These are phyloP conservation scores for Leccinum boreale DNA, from an alignment of 768 basidiomycete species.

Conservation along the genomic window DNA sequence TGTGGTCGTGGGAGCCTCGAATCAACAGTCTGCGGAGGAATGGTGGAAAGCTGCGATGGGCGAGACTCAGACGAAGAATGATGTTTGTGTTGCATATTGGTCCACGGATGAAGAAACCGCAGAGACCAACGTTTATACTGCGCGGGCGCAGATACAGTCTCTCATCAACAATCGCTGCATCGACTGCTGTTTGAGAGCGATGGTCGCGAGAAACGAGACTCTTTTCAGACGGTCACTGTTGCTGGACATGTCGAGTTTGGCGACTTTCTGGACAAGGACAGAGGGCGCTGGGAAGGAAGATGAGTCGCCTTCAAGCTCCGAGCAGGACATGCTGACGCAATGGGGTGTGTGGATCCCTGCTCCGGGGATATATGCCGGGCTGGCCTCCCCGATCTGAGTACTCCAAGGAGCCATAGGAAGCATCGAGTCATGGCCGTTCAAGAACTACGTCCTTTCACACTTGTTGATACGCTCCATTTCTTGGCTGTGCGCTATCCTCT, in stretches of 20 bases:
- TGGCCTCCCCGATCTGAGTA: not conserved
- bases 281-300: conserved; percentile 3
- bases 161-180: conserved; percentile 24
- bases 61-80: conserved; percentile 1
- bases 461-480: not conserved
- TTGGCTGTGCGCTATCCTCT: not conserved
- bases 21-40: conserved; percentile 13
- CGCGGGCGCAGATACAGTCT: conserved; percentile 3
- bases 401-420: not conserved
- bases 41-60: conserved; percentile 19
- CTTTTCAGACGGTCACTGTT: conserved; percentile 12
- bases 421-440: not conserved
- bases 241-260: conserved; percentile 14
- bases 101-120: not conserved
- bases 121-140: not conserved
- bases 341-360: conserved; percentile 16
- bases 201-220: conserved; percentile 2
- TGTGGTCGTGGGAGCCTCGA: conserved; percentile 18
- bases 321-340: conserved; percentile 19
- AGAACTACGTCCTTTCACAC: not conserved
- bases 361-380: not conserved
- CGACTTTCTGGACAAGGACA: conserved; percentile 7
- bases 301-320: not conserved
- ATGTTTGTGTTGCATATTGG: conserved; percentile 10
- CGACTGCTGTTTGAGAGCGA: conserved; percentile 14